Evolutionary conservation across 2,329 filamentous ascomycete genomes (phyloP).

Genomic region (Ophiostoma tasmaniense): DNA sequence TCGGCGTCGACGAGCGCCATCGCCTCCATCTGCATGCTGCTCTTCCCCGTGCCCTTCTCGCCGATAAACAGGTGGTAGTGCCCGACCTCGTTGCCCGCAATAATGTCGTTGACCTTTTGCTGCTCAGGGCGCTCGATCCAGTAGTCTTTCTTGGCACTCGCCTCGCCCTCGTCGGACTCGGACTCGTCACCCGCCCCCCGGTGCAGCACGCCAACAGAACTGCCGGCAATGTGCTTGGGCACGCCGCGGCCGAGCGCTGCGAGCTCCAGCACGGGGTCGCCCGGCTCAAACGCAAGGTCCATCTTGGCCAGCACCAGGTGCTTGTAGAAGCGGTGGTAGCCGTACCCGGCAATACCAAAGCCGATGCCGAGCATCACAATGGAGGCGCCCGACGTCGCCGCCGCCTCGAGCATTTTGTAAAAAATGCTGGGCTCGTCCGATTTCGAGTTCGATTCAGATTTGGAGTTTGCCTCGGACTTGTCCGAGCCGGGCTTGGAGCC

Average conservation of each 20-base stretch:
- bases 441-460: not conserved
- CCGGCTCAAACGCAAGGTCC: constrained; percentile 80
- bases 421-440: not conserved
- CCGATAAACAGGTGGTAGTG: constrained; percentile 90
- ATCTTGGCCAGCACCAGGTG: constrained; percentile 86
- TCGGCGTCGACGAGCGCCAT: constrained; percentile 90
- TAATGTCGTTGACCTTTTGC: constrained; percentile 68
- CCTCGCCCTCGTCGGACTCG: constrained; percentile 28
- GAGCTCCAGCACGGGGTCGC: constrained; percentile 79
- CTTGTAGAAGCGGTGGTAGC: constrained; percentile 82
- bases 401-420: constrained; percentile 61
- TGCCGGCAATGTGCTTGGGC: constrained; percentile 28
- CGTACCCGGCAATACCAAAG: constrained; percentile 60
- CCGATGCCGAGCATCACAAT: constrained; percentile 61
- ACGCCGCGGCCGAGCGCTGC: constrained; percentile 57
- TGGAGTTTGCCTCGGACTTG: not conserved
- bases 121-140: constrained; percentile 87
- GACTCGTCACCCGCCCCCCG: no score
- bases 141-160: constrained; percentile 44
- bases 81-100: constrained; percentile 62
- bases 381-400: constrained; percentile 66
- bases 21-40: constrained; percentile 87
- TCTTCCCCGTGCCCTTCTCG: constrained; percentile 95
- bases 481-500: not conserved
- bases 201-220: constrained; percentile 8